phyloP scores from a whole-genome alignment of 495 filamentous ascomycete species.

The Penicillium odoratum region DNA sequence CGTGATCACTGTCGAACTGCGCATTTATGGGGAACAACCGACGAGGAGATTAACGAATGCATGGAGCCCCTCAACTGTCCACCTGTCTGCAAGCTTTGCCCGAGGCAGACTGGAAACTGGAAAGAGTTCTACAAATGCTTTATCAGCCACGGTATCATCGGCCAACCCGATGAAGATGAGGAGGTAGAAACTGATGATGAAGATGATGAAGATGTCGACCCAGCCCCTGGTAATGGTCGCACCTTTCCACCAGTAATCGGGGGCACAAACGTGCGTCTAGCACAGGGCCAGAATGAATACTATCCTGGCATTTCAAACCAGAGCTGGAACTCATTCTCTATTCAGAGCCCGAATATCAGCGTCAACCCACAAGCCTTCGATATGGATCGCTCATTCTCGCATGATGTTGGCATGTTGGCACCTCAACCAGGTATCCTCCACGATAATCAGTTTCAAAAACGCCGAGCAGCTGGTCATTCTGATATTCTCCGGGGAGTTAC shows the following conservation, averaged over 20 bases:
- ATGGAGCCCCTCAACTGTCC: background rate
- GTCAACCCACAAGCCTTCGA: background rate
- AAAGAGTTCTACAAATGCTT: background rate
- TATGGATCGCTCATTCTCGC: background rate
- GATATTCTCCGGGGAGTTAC: background rate
- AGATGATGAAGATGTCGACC: background rate
- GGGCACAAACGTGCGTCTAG: background rate
- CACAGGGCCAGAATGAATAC: background rate
- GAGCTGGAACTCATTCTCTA: background rate
- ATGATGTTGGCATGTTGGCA: background rate
- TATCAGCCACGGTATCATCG: background rate
- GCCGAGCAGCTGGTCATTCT: background rate
- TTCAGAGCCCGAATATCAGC: background rate
- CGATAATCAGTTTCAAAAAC: background rate
- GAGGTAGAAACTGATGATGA: background rate
- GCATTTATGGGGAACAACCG: background rate
- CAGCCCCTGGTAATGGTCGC: background rate
- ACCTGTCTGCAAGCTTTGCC: background rate
- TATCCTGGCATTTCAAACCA: background rate
- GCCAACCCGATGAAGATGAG: background rate
- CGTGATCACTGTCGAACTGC: background rate
- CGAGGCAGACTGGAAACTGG: background rate
- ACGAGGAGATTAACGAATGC: background rate
- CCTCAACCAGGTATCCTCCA: background rate
- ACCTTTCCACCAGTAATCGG: background rate